These are phyloP conservation scores for Metschnikowia santaceciliae DNA, from an alignment of 805 yeast genomes.

Conservation along the genomic window DNA sequence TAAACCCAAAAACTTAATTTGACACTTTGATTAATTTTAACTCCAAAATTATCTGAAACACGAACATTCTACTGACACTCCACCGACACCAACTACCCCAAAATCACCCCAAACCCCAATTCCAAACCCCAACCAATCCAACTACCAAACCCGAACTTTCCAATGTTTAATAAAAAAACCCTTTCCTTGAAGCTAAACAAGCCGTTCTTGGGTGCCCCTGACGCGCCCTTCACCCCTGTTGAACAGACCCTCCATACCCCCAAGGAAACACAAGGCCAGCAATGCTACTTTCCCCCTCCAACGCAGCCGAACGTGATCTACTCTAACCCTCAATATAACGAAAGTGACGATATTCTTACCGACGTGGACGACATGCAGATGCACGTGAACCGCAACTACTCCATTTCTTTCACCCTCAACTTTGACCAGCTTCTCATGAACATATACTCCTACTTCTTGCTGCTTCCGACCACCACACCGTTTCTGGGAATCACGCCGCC, in stretches of 20 bases:
- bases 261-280: slow-evolving; percentile 21
- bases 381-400: slow-evolving; percentile 23
- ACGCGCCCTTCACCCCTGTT: slow-evolving; percentile 42
- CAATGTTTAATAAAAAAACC: slow-evolving; percentile 31
- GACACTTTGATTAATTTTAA: too few species aligned
- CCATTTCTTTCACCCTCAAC: slow-evolving; percentile 30
- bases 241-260: slow-evolving; percentile 43
- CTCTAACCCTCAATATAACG: slow-evolving; percentile 32
- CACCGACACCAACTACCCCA: too few species aligned
- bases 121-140: too few species aligned
- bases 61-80: too few species aligned
- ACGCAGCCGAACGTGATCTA: slow-evolving; percentile 20
- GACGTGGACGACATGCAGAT: slow-evolving; percentile 32
- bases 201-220: slow-evolving; percentile 22
- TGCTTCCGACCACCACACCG: slow-evolving; percentile 44
- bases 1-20: too few species aligned
- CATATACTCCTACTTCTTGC: slow-evolving; percentile 31
- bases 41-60: too few species aligned
- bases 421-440: slow-evolving; percentile 38
- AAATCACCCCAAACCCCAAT: too few species aligned
- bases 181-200: slow-evolving; percentile 34
- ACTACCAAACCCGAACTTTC: too few species aligned
- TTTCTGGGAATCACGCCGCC: slow-evolving; percentile 42
- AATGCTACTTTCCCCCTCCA: slow-evolving; percentile 9
- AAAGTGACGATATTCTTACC: slow-evolving; percentile 41